A percentile compares a stretch with the other conserved stretches of the same genome.
These are phyloP conservation scores for Ophiorrhiza pumila DNA, from an alignment of 257 asterid genomes.

Conservation along the genomic window DNA sequence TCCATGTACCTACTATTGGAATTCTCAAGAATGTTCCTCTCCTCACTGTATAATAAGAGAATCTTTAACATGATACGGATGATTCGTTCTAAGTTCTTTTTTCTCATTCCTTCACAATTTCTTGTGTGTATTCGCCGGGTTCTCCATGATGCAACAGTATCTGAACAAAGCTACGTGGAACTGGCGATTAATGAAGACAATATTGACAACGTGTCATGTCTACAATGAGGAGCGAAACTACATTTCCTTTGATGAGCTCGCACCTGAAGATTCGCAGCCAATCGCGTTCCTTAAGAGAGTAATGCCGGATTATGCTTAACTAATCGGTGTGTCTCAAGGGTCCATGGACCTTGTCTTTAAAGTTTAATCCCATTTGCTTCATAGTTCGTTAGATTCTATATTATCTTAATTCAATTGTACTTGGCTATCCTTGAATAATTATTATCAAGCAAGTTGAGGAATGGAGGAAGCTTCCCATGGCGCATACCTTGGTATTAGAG, in stretches of 20 bases:
- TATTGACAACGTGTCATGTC: conserved; percentile 80
- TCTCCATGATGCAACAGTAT: conserved; percentile 46
- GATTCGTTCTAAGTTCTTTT: background rate
- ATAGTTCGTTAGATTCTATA: conserved; percentile 4
- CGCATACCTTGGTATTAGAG: background rate
- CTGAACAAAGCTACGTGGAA: conserved; percentile 94
- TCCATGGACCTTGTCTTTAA: background rate
- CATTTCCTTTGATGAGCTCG: conserved; percentile 65
- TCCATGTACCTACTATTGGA: background rate
- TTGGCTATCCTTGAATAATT: background rate
- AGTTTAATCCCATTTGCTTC: background rate
- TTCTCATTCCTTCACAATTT: background rate
- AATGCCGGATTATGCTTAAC: conserved; percentile 82
- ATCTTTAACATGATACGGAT: background rate
- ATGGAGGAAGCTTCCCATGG: conserved; percentile 9
- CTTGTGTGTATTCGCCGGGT: background rate
- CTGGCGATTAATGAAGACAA: conserved; percentile 97
- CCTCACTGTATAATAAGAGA: no score
- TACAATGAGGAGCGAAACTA: conserved; percentile 70
- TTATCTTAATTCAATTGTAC: background rate
- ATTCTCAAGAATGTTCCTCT: background rate
- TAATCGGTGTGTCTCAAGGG: conserved; percentile 11
- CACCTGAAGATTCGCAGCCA: conserved; percentile 74
- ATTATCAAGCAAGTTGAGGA: background rate
- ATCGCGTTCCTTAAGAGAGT: conserved; percentile 75